Base-by-base conservation (phyloP, 345 rosid genomes). In the Combretum micranthum region DNA sequence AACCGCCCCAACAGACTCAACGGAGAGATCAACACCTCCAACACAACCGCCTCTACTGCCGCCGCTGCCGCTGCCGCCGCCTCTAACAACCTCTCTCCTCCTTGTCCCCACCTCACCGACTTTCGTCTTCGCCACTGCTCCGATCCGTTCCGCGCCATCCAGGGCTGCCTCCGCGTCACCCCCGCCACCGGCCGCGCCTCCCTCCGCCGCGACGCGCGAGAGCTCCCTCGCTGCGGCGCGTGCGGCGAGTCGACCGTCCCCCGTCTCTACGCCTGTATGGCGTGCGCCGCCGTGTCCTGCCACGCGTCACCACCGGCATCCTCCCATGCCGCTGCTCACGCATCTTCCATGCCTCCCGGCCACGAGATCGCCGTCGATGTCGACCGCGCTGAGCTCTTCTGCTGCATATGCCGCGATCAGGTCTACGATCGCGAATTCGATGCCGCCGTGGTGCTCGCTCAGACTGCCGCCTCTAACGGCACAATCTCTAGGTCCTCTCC, bases 371-470 rank as follows among this genome's bases (percentile, higher is more conserved):
- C 80, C 2, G 78, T 84, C 42, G 88, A 76, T 50, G 81, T 80
- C 60, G 86, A 76, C 50, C 84, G 83, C 0, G 74, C 83, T 12
- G 88, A 85, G 76, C 80, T 80, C 0, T 83, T 80, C 65, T 82
- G 92, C 46, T 80, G 84, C 69, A 71, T 68, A 20, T 77, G 85
- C 64, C 68, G 74, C 62, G 77, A 2, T 75, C 95, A 84, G 75
- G 84, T 91, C 59, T 92, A 92, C 60, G 96, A 86, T 69, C 83
- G 80, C 47, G 93, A 86, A 55, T 86, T 92, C 71, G 98, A 92
- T 57, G 71, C 74, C 55, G 66, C 75, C 37, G 84, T 92, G 42
- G 79, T 86, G 55, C 73, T 76, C 13, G 79, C 76, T 23, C 87
- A 76, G 80, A 83, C 55, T 77, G 83, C 4, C 78, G 78, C 44